Evolutionary conservation across 1,139 yeast genomes (phyloP).

Genomic region (Hyphopichia burtonii): DNA sequence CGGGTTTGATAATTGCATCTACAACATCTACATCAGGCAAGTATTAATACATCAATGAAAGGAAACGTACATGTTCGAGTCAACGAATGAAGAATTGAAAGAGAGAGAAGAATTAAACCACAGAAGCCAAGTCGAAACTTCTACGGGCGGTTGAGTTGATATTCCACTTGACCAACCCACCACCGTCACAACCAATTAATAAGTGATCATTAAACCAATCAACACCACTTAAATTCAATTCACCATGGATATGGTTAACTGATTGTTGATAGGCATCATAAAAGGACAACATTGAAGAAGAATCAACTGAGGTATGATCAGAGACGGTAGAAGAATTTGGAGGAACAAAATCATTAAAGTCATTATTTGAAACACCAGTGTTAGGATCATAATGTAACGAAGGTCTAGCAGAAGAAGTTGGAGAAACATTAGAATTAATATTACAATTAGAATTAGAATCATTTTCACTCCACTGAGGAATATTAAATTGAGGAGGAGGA

Average conservation of each 20-base stretch:
- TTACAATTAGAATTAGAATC: slow-evolving; percentile 3
- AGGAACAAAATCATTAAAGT: slow-evolving; percentile 17
- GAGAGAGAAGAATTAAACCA: slow-evolving; percentile 19
- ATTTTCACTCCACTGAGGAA: slow-evolving; percentile 21
- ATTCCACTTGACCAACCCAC: slow-evolving; percentile 46
- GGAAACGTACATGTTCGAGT: too few species aligned
- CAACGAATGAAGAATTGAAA: too few species aligned
- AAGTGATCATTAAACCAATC: slow-evolving; percentile 40
- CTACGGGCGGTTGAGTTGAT: slow-evolving; percentile 40
- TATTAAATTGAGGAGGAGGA: slow-evolving; percentile 22
- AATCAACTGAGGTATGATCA: slow-evolving; percentile 5
- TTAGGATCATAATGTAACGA: slow-evolving; percentile 9
- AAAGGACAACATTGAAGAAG: slow-evolving; percentile 4
- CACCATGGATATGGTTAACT: slow-evolving; percentile 44
- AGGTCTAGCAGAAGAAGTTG: slow-evolving; percentile 14
- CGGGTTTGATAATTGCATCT: too few species aligned
- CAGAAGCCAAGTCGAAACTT: slow-evolving; percentile 38
- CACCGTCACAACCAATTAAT: slow-evolving; percentile 43
- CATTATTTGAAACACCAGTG: neutral
- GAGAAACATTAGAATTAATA: slow-evolving; percentile 9
- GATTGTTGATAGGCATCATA: slow-evolving; percentile 25
- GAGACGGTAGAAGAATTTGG: slow-evolving; percentile 8
- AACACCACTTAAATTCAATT: slow-evolving; percentile 45
- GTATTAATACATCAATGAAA: too few species aligned
- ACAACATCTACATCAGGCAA: too few species aligned